Percentiles rank a stretch among this genome's conserved stretches.
phyloP scores from a whole-genome alignment of 768 basidiomycete species.

The Termitomyces eurrhizus region DNA sequence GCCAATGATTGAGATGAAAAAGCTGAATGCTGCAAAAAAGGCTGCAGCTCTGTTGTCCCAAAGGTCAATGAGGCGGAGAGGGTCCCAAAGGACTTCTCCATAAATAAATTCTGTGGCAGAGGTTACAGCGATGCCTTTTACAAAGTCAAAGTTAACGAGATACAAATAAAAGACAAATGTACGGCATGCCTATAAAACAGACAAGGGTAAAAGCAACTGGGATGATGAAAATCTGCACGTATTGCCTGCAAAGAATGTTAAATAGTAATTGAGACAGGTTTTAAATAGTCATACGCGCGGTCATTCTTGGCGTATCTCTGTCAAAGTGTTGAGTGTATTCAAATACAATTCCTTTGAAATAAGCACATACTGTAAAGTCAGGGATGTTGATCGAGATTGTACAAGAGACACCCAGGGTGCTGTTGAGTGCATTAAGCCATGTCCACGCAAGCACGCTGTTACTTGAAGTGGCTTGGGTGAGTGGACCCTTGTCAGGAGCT shows the following conservation, averaged over 20 bases:
- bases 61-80: constrained; percentile 65
- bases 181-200: constrained; percentile 54
- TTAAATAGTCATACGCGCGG: constrained; percentile 42
- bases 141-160: background rate
- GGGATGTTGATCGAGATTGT: constrained; percentile 79
- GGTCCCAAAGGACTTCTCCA: constrained; percentile 68
- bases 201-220: constrained; percentile 73
- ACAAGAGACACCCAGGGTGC: constrained; percentile 69
- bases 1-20: constrained; percentile 68
- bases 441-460: constrained; percentile 67
- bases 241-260: constrained; percentile 45
- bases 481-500: constrained; percentile 40
- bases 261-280: background rate
- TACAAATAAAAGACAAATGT: background rate
- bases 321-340: background rate
- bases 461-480: constrained; percentile 24
- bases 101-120: constrained; percentile 72
- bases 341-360: background rate
- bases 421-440: constrained; percentile 75
- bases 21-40: constrained; percentile 79
- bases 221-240: constrained; percentile 68
- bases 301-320: constrained; percentile 73
- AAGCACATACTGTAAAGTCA: constrained; percentile 60
- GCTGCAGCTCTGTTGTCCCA: constrained; percentile 86
- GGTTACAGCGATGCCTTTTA: constrained; percentile 67